Evolutionary conservation across 371 early-diverging fungal species (phyloP), one percentile per base, ranked within the genome.

Genomic region (Basidiobolus meristosporus): DNA sequence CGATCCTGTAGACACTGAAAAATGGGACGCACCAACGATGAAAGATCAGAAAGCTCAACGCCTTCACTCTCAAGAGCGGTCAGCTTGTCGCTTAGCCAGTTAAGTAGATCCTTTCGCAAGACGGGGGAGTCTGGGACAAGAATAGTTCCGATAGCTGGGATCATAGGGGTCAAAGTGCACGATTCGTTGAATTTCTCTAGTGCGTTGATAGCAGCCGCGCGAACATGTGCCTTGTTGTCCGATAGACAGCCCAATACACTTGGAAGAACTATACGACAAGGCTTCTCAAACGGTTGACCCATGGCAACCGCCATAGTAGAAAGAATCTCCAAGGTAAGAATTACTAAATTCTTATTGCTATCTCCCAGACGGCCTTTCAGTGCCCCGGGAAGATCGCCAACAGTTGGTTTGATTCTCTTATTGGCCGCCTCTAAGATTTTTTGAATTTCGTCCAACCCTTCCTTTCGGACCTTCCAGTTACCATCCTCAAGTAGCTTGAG

Each of bases 401-500:
- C 48, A 36, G 64, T 80, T 0, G 88, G 84, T 40, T 80, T 77
- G 29, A 95, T 77, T 20, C 86, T 65, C 40, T 82, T 82, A 53
- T 88, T 78, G 18, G 89, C 67, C 6, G 63, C 59, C 19, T 74
- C 68, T 20, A 93, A 48, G 23, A 89, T 70, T 3, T 50, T 58
- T 16, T 63, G 54, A 3, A 91, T 63, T 40, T 79, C 68, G n/a
- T 92, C 93, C 40, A 96, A 52, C 1, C 68, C 93, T 38, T 86
- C 92, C 52, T 95, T 91, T 31, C 97, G 77, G n/a, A 74, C 59
- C 52, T 90, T 91, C 97, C 97, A 96, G 36, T 86, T 79, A 38
- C 67, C 63, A 53, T 90, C 83, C 19, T 60, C 18, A 34, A 47
- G 41, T 19, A 14, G 22, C 22, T 36, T 41, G 16, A 16, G 17